Percentiles rank a stretch among this genome's conserved stretches.
Evolutionary conservation across 495 filamentous ascomycete genomes (phyloP).

Genomic region (Tuber umbilicatum): DNA sequence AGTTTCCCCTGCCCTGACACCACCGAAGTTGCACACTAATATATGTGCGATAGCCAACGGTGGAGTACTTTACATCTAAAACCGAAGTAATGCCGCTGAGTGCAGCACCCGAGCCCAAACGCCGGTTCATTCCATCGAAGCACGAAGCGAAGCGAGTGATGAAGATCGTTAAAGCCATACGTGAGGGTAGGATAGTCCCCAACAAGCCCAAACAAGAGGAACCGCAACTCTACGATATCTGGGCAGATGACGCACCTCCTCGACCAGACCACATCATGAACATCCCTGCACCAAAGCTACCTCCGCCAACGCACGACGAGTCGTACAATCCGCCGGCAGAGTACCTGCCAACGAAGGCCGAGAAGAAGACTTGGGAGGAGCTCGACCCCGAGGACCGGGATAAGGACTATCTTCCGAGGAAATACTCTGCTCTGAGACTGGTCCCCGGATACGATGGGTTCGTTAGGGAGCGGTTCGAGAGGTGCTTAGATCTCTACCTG

Average conservation of each 20-base stretch:
- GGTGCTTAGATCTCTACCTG: slow-evolving; percentile 90
- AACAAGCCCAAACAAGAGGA: slow-evolving; percentile 72
- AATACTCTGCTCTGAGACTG: slow-evolving; percentile 73
- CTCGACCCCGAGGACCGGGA: slow-evolving; percentile 84
- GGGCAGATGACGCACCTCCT: slow-evolving; percentile 75
- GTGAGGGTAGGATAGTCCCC: slow-evolving; percentile 86
- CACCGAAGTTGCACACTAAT: neutral
- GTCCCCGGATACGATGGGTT: slow-evolving; percentile 89
- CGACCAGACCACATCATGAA: slow-evolving; percentile 86
- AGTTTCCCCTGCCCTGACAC: slow-evolving; percentile 25
- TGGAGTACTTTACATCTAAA: slow-evolving; percentile 88
- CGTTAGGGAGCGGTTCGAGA: slow-evolving; percentile 91
- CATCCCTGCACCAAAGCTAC: slow-evolving; percentile 89
- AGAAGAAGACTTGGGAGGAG: slow-evolving; percentile 83
- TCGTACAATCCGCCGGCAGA: slow-evolving; percentile 95
- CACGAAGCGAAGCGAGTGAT: slow-evolving; percentile 94
- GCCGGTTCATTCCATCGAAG: slow-evolving; percentile 94
- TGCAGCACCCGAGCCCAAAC: slow-evolving; percentile 89
- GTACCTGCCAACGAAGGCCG: slow-evolving; percentile 78
- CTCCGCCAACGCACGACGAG: slow-evolving; percentile 88
- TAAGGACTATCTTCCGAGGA: slow-evolving; percentile 76
- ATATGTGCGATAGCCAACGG: slow-evolving; percentile 53
- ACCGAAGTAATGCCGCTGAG: slow-evolving; percentile 91
- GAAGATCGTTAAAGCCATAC: slow-evolving; percentile 95
- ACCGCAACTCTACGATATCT: slow-evolving; percentile 73